Conservation (phyloP, 768 basidiomycete species). For the Naganishia randhawae region DNA sequence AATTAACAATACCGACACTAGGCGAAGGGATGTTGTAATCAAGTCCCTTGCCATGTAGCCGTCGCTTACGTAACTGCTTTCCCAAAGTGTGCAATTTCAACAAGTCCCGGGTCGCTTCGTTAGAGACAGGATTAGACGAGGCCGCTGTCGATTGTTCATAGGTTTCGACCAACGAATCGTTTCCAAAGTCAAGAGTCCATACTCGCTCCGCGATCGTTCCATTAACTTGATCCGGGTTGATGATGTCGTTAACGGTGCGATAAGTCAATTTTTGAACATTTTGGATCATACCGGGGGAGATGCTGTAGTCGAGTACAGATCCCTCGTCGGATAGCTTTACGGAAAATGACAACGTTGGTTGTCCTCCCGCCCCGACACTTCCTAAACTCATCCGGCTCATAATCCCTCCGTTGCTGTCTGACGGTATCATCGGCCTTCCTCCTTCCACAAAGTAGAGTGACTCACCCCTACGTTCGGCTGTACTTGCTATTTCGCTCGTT, state of each 20-base stretch:
- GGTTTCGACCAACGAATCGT: not conserved
- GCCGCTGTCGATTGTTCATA: not conserved
- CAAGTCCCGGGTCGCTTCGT: not conserved
- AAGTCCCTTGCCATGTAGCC: conserved; percentile 25
- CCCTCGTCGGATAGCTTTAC: conserved; percentile 60
- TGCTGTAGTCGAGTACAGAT: conserved; percentile 64
- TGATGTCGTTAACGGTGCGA: conserved; percentile 59
- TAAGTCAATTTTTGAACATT: conserved; percentile 68
- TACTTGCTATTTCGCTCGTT: conserved; percentile 60
- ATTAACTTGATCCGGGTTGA: conserved; percentile 19
- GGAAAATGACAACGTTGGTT: conserved; percentile 69
- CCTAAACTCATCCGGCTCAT: conserved; percentile 57
- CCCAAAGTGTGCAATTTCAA: conserved; percentile 8
- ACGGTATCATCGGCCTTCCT: conserved; percentile 70
- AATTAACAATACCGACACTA: conserved; percentile 7
- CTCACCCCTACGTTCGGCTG: conserved; percentile 58
- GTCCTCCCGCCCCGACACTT: conserved; percentile 33
- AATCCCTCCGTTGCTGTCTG: conserved; percentile 37
- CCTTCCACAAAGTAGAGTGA: conserved; percentile 66
- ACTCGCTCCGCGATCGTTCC: not conserved
- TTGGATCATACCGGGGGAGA: conserved; percentile 69
- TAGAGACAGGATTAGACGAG: not conserved
- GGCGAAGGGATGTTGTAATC: conserved; percentile 22
- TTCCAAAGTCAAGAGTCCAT: conserved; percentile 15
- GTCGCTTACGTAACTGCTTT: conserved; percentile 15